Percentiles rank a stretch among this genome's conserved stretches.
These are phyloP conservation scores for Cutaneotrichosporon spelunceum DNA, from an alignment of 1,284 basidiomycete genomes.

Conservation along the genomic window DNA sequence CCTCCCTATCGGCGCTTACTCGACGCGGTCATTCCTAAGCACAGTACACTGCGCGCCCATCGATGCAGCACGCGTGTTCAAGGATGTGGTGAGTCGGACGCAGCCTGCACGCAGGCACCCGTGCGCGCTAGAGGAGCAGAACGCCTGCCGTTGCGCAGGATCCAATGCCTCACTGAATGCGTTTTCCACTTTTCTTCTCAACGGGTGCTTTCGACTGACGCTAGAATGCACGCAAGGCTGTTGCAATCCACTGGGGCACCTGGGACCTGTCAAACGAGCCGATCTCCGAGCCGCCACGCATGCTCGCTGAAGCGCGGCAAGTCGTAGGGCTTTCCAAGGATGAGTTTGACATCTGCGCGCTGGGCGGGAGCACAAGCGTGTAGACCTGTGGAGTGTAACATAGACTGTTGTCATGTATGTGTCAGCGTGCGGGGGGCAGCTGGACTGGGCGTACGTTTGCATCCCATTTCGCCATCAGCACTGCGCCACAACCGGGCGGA, in stretches of 20 bases:
- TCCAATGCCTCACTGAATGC: too few relatives aligned
- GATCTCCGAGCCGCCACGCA: conserved; percentile 60
- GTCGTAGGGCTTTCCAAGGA: conserved; percentile 56
- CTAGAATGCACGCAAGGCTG: conserved; percentile 55
- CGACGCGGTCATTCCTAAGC: conserved; percentile 60
- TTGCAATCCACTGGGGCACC: conserved; percentile 70
- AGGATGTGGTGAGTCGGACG: conserved; percentile 56
- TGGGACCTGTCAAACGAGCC: conserved; percentile 55
- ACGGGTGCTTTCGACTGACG: neutral
- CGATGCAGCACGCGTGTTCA: conserved; percentile 64
- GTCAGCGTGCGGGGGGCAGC: too few relatives aligned
- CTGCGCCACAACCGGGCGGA: too few relatives aligned
- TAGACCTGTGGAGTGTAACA: conserved; percentile 5
- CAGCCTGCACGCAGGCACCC: too few relatives aligned
- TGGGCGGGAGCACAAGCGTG: conserved; percentile 16
- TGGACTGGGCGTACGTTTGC: too few relatives aligned
- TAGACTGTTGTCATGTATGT: neutral
- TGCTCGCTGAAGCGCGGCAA: conserved; percentile 57
- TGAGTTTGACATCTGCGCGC: conserved; percentile 51
- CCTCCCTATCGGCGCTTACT: conserved; percentile 67
- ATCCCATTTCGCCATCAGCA: too few relatives aligned
- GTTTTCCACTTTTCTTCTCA: too few relatives aligned
- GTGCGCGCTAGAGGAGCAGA: neutral
- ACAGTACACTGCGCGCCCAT: conserved; percentile 61
- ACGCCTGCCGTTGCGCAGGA: too few relatives aligned